Evolutionary conservation across 2,329 filamentous ascomycete species (phyloP).

Genomic region (Camillea tinctor): DNA sequence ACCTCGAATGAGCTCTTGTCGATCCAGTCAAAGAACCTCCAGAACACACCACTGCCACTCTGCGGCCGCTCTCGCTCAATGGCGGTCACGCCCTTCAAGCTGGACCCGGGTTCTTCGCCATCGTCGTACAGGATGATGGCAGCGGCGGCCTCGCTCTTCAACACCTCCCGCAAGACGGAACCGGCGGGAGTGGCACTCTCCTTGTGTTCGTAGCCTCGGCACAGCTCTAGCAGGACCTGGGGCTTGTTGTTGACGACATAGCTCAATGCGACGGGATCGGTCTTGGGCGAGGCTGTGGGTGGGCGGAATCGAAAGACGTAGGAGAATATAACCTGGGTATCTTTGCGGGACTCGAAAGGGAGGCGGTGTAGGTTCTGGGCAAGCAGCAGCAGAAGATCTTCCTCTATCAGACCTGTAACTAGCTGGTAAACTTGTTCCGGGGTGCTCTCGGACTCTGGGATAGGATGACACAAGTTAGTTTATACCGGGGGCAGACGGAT

Average conservation of each 20-base stretch:
- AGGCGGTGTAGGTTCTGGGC: constrained; percentile 79
- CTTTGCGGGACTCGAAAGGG: constrained; percentile 94
- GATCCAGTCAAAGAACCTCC: constrained; percentile 97
- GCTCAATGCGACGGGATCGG: constrained; percentile 79
- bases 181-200: constrained; percentile 92
- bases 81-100: constrained; percentile 70
- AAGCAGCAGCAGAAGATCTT: constrained; percentile 83
- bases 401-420: constrained; percentile 79
- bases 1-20: constrained; percentile 96
- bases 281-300: constrained; percentile 61
- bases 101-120: constrained; percentile 67
- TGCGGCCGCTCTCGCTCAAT: constrained; percentile 76
- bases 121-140: constrained; percentile 93
- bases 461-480: constrained; percentile 13
- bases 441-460: constrained; percentile 75
- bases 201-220: constrained; percentile 83
- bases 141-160: constrained; percentile 87
- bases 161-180: constrained; percentile 80
- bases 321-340: constrained; percentile 92
- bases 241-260: constrained; percentile 86
- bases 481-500: constrained; percentile 3
- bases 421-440: constrained; percentile 87
- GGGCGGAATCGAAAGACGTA: constrained; percentile 90
- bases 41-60: constrained; percentile 83
- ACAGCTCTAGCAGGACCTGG: constrained; percentile 84